phyloP scores from a whole-genome alignment of 148 eudicot genomes.

The Vaccinium darrowii region DNA sequence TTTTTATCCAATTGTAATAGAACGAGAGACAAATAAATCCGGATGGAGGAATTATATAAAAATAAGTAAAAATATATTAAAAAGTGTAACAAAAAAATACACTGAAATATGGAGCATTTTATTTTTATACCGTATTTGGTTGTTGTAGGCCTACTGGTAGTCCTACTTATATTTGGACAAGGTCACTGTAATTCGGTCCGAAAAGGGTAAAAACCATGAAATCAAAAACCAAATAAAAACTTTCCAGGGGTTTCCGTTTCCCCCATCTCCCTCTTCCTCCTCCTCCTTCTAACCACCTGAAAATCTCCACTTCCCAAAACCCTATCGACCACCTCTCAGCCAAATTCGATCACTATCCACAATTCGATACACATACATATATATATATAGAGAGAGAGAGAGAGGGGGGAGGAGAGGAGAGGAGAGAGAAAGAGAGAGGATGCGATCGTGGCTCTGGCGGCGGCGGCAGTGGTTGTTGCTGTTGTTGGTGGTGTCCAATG shows the following conservation, averaged over 20 bases:
- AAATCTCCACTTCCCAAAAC: background rate
- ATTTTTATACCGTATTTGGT: no score
- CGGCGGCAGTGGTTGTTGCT: constrained; percentile 18
- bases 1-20: no score
- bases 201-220: background rate
- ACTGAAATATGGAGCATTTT: no score
- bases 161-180: no score
- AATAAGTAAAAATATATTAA: no score
- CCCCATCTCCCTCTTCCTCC: background rate
- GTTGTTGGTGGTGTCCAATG: constrained; percentile 15
- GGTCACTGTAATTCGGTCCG: no score
- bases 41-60: no score
- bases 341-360: background rate
- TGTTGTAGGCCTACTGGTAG: no score
- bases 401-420: background rate
- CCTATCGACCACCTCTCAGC: background rate
- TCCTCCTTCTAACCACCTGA: no score
- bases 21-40: no score
- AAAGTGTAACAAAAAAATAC: no score
- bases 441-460: constrained; percentile 33
- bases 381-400: background rate
- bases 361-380: background rate
- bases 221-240: background rate
- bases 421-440: constrained; percentile 23
- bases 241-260: background rate